Conservation (phyloP, 1,284 basidiomycete genomes). For the Trichosporon inkin region DNA sequence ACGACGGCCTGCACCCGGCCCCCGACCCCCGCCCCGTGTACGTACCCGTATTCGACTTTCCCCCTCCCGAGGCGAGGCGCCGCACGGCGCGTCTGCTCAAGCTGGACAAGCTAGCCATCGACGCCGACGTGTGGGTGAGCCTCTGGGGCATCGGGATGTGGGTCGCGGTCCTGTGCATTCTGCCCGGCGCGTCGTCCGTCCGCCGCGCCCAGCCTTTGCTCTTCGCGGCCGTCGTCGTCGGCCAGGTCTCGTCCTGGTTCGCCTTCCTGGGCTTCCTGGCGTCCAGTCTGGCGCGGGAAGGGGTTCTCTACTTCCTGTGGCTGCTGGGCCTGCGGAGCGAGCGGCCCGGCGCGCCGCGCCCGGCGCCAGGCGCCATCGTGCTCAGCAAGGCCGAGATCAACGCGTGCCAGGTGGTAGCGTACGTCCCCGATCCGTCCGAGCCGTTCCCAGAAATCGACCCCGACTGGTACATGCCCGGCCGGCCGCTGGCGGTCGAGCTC, state of each 20-base stretch:
- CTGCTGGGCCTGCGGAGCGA: not conserved
- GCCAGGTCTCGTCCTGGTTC: not conserved
- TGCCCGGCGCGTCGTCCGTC: not conserved
- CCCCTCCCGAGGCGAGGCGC: too few species aligned
- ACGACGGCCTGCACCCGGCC: too few species aligned
- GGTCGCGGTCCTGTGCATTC: not conserved
- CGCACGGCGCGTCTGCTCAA: too few species aligned
- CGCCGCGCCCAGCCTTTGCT: too few species aligned
- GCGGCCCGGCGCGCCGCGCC: not conserved
- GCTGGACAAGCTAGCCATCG: too few species aligned
- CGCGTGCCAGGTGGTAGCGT: constrained; percentile 28
- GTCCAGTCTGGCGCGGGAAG: not conserved
- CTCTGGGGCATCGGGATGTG: not conserved
- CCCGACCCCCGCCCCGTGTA: too few species aligned
- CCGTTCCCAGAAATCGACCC: constrained; percentile 8
- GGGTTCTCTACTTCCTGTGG: not conserved
- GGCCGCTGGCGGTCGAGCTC: constrained; percentile 10
- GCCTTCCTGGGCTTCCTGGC: not conserved
- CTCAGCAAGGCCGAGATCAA: constrained; percentile 18
- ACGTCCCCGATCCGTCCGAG: constrained; percentile 26
- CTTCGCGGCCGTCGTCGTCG: not conserved
- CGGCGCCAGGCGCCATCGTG: too few species aligned
- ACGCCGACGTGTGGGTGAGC: too few species aligned
- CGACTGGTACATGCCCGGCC: constrained; percentile 5
- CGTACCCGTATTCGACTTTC: too few species aligned